phyloP scores from a whole-genome alignment of 257 asterid genomes.

The Gentiana dahurica region DNA sequence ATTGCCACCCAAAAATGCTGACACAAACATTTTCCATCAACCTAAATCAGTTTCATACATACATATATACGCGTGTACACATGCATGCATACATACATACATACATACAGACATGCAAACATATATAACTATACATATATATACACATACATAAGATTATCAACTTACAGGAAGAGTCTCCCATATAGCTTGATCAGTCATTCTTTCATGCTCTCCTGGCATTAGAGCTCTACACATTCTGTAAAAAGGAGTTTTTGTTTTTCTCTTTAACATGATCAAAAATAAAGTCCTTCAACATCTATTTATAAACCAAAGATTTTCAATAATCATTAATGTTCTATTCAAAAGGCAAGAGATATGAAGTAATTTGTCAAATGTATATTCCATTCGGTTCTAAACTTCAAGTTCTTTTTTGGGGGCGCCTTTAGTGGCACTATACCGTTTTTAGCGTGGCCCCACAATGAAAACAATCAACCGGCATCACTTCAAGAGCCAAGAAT shows the following conservation, averaged over 20 bases:
- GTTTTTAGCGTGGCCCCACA: too few species aligned
- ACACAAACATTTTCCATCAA: constrained; percentile 17
- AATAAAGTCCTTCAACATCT: too few species aligned
- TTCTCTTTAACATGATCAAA: too few species aligned
- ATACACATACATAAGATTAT: neutral
- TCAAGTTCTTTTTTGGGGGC: too few species aligned
- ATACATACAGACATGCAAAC: too few species aligned
- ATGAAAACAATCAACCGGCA: too few species aligned
- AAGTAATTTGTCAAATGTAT: too few species aligned
- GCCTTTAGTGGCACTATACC: too few species aligned
- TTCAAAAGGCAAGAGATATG: neutral
- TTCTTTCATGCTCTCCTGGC: constrained; percentile 91
- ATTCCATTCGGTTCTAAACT: too few species aligned
- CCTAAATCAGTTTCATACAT: constrained; percentile 1
- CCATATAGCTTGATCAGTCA: constrained; percentile 93
- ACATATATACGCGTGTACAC: neutral
- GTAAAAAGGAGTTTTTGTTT: constrained; percentile 3
- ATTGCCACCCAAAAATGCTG: constrained; percentile 99
- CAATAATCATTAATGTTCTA: too few species aligned
- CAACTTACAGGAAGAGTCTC: constrained; percentile 95
- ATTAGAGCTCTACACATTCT: constrained; percentile 94
- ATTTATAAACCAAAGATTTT: too few species aligned
- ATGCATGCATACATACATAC: neutral
- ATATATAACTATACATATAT: neutral
- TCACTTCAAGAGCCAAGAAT: too few species aligned